Conservation (phyloP, 768 basidiomycete species). For the Suillus discolor region DNA sequence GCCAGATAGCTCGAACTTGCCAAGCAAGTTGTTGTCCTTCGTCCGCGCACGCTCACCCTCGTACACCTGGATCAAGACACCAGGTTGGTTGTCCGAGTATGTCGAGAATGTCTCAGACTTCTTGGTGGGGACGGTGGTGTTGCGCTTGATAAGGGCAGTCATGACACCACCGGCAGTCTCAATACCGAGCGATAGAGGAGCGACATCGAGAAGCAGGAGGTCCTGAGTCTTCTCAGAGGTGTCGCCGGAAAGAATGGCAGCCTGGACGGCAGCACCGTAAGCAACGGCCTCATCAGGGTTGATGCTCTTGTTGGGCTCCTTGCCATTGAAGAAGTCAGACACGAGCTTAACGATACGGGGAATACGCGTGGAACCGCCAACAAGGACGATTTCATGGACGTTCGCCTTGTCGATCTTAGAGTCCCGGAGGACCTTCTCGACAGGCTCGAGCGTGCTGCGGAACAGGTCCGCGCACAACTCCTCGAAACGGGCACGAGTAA, state of each 20-base stretch:
- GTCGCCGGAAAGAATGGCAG: conserved; percentile 96
- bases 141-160: conserved; percentile 97
- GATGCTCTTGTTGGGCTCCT: conserved; percentile 99
- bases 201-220: conserved; percentile 91
- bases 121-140: conserved; percentile 98
- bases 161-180: conserved; percentile 99
- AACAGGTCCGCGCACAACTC: conserved; percentile 95
- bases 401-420: conserved; percentile 97
- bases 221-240: conserved; percentile 98
- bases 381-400: conserved; percentile 97
- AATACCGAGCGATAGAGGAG: conserved; percentile 90
- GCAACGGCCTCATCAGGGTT: conserved; percentile 99
- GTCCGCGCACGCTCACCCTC: conserved; percentile 99
- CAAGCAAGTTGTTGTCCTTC: conserved; percentile 98
- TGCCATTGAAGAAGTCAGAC: conserved; percentile 98
- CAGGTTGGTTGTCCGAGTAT: conserved; percentile 97
- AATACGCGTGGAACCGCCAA: conserved; percentile 98
- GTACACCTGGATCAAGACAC: conserved; percentile 97
- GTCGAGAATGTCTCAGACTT: conserved; percentile 99
- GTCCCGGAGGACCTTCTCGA: conserved; percentile 97
- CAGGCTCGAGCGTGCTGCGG: conserved; percentile 90
- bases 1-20: conserved; percentile 96
- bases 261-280: conserved; percentile 98
- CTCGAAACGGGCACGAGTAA: conserved; percentile 98
- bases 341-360: conserved; percentile 97